Conservation (phyloP, 257 asterid species). For the Plantago ovata region DNA sequence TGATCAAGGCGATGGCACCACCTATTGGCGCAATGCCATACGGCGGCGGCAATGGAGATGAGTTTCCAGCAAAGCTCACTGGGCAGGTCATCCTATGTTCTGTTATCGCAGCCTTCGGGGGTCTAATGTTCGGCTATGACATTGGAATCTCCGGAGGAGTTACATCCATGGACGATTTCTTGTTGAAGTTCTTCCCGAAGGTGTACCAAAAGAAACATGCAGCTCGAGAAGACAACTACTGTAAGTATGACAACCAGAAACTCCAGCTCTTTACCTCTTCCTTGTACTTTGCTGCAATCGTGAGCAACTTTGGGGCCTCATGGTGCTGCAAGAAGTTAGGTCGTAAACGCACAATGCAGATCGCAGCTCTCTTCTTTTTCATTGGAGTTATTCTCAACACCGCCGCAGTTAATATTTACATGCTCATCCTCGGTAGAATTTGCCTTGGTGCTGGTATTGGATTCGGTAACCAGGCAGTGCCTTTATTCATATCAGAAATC, state of each 20-base stretch:
- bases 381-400: constrained; percentile 36
- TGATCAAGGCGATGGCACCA: constrained; percentile 2
- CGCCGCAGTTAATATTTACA: constrained; percentile 15
- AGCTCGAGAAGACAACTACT: constrained; percentile 45
- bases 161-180: constrained; percentile 53
- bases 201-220: constrained; percentile 30
- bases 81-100: neutral
- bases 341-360: constrained; percentile 39
- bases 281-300: constrained; percentile 39
- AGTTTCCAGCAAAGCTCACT: neutral
- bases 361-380: constrained; percentile 35
- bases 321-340: constrained; percentile 33
- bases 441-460: constrained; percentile 53
- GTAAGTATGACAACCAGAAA: constrained; percentile 40
- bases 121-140: constrained; percentile 28
- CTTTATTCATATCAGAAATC: constrained; percentile 44
- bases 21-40: neutral
- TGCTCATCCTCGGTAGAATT: constrained; percentile 45
- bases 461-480: constrained; percentile 55
- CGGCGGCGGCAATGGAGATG: neutral
- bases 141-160: constrained; percentile 47
- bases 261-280: constrained; percentile 56
- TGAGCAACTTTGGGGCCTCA: constrained; percentile 44
- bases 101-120: constrained; percentile 22
- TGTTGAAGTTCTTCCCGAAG: constrained; percentile 37